Conservation (phyloP, 177 flowering plant species). For the Vitis hybrid region DNA sequence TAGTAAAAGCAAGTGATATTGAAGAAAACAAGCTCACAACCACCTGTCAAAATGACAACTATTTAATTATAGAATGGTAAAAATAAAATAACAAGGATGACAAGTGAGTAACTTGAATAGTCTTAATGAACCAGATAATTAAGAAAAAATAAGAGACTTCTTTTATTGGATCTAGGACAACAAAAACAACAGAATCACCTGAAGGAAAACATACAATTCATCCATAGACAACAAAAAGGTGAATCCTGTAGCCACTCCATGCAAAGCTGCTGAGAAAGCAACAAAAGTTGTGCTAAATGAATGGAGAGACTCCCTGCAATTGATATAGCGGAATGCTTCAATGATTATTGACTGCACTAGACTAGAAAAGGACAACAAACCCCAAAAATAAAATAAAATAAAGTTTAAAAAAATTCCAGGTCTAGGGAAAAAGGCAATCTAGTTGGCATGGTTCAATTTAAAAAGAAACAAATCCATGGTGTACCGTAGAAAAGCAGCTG, state of each 20-base stretch:
- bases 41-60: constrained; percentile 38
- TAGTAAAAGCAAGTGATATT: constrained; percentile 25
- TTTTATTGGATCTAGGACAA: background rate
- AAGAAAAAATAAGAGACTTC: background rate
- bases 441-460: too few relatives aligned
- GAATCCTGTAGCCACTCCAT: constrained; percentile 44
- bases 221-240: constrained; percentile 43
- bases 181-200: constrained; percentile 43
- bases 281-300: constrained; percentile 43
- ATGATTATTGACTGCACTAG: too few relatives aligned
- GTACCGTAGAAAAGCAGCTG: too few relatives aligned
- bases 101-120: background rate
- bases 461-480: too few relatives aligned
- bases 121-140: background rate
- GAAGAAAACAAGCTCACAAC: constrained; percentile 32
- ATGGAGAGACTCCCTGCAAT: constrained; percentile 64
- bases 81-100: background rate
- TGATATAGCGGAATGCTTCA: constrained; percentile 4
- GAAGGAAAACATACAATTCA: constrained; percentile 46
- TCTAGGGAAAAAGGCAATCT: too few relatives aligned
- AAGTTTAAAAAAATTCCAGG: background rate
- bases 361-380: background rate
- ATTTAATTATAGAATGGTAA: background rate
- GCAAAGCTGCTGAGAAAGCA: constrained; percentile 46
- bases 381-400: background rate